Conservation (phyloP, 1,284 basidiomycete species). For the Flammula alnicola region DNA sequence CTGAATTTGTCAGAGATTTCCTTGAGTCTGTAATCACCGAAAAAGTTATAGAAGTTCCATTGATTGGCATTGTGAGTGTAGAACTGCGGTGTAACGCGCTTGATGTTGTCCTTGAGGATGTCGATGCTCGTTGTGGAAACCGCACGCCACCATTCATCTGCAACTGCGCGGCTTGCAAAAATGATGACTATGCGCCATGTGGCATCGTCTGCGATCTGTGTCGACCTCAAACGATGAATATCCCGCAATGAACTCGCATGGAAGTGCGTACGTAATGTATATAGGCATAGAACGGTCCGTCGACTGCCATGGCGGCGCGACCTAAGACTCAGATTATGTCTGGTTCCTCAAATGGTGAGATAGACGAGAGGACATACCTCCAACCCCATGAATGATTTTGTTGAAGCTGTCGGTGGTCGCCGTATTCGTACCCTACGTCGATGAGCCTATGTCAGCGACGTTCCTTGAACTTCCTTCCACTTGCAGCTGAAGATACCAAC, state of each 20-base stretch:
- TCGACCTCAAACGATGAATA: background rate
- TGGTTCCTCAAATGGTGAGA: background rate
- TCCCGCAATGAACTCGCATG: background rate
- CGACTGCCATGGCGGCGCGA: background rate
- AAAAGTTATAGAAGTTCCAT: conserved; percentile 3
- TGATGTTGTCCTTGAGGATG: background rate
- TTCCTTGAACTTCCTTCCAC: too few species aligned
- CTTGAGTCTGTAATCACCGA: background rate
- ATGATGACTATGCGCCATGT: background rate
- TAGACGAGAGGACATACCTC: conserved; percentile 1
- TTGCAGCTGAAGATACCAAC: too few species aligned
- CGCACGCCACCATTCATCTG: conserved; percentile 9
- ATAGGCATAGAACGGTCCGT: background rate
- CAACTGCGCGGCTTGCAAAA: conserved; percentile 5
- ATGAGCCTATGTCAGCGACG: too few species aligned
- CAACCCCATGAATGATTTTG: too few species aligned
- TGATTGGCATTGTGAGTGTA: conserved; percentile 5
- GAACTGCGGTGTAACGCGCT: conserved; percentile 7
- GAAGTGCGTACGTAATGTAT: background rate
- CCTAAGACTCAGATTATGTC: background rate
- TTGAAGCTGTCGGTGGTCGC: too few species aligned
- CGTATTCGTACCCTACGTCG: too few species aligned
- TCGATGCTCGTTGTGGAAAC: background rate
- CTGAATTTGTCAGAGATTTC: conserved; percentile 1
- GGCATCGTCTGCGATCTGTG: conserved; percentile 1